phyloP scores from a whole-genome alignment of 306 rosid species.

The Cucurbita moschata region DNA sequence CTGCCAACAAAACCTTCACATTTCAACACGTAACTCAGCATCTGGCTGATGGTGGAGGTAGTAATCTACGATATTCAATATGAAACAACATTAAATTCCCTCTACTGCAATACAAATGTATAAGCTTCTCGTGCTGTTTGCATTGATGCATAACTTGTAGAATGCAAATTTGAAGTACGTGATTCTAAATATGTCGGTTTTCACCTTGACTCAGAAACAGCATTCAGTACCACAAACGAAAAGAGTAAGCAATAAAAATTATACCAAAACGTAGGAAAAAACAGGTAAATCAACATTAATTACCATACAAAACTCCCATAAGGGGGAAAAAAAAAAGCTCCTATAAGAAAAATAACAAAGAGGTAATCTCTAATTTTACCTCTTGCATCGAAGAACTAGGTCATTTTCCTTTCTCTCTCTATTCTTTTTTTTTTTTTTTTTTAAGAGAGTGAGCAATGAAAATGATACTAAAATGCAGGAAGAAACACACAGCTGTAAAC shows the following conservation, averaged over 20 bases:
- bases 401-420: background rate
- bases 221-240: background rate
- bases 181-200: background rate
- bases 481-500: background rate
- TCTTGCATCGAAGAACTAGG: background rate
- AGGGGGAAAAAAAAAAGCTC: background rate
- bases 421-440: too few species aligned
- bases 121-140: background rate
- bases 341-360: background rate
- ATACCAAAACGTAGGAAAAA: background rate
- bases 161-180: background rate
- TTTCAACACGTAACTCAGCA: slow-evolving; percentile 37
- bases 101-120: background rate
- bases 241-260: background rate
- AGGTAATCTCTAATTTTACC: background rate
- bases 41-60: slow-evolving; percentile 28
- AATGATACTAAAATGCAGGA: background rate
- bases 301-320: background rate
- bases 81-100: background rate
- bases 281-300: background rate
- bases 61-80: slow-evolving; percentile 40
- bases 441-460: background rate
- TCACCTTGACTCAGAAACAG: background rate
- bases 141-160: background rate
- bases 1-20: slow-evolving; percentile 10